Evolutionary conservation across 345 rosid genomes (phyloP), one percentile per base, ranked within the genome.

Genomic region (Bruguiera parviflora): DNA sequence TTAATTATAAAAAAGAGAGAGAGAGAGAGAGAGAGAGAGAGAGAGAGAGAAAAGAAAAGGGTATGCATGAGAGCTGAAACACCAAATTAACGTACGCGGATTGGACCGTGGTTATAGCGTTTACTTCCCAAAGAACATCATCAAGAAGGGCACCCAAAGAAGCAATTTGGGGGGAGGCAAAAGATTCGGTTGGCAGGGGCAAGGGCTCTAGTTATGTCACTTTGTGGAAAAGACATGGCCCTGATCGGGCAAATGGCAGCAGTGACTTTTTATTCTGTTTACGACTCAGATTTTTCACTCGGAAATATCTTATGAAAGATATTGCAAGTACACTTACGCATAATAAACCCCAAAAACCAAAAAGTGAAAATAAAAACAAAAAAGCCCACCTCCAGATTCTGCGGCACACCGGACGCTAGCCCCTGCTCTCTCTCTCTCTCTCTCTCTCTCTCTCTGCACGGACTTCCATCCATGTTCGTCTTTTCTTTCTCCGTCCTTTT

Each of bases 381-480:
- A 7, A 1, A 0, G 9, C 37, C 49, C 19, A 0, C 19, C 49
- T 43, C 15, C 18, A 43, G 49, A 43, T 13, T 43, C 49, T 43
- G 16, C 47, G 47, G 16, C 19, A 43, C 5, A 3, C 18, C 49
- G 3, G 47, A 39, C 4, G 47, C 22, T 20, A 8, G 10, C 24
- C 10, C 22, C 51, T 53, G 22, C n/a, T n/a, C 20, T 47, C 19
- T 46, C 32, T 46, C 35, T 2, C 28, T 32, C 32, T 46, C 35
- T 2, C 28, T 32, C 2, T 3, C 9, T 33, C 2, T 33, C 37
- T 33, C 37, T 33, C 37, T 7, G 5, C 58, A 49, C 73, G 19
- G 9, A 69, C 22, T 69, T 69, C 59, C 21, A 69, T 49, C 49
- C 72, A 60, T 43, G 28, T 43, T 57, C 65, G 10, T 68, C 21